These are phyloP conservation scores for Glycyrrhiza uralensis DNA, from an alignment of 306 rosid species.

Conservation along the genomic window DNA sequence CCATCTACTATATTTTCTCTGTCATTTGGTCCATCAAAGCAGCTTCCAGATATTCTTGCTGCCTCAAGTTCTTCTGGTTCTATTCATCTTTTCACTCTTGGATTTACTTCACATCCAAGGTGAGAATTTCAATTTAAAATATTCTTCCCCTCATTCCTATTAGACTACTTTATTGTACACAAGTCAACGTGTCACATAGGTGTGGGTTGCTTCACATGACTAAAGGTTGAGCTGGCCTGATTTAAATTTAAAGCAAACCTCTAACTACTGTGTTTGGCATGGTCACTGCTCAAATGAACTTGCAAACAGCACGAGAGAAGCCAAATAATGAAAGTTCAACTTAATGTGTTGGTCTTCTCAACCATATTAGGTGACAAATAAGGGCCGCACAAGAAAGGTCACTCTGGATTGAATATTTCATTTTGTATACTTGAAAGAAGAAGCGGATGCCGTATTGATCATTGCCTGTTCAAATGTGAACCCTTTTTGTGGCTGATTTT, in stretches of 20 bases:
- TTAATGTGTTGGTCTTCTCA: background rate
- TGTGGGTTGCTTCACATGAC: constrained; percentile 8
- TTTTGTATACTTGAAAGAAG: background rate
- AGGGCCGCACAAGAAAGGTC: background rate
- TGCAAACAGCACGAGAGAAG: background rate
- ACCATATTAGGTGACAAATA: background rate
- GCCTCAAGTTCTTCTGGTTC: constrained; percentile 95
- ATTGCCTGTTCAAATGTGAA: background rate
- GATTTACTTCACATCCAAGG: constrained; percentile 67
- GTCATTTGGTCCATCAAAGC: constrained; percentile 78
- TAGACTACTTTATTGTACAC: constrained; percentile 3
- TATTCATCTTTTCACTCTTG: constrained; percentile 79
- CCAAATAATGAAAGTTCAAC: constrained; percentile 6
- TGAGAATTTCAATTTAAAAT: constrained; percentile 32
- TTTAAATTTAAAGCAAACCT: constrained; percentile 1
- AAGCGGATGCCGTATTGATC: background rate
- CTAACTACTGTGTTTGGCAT: background rate
- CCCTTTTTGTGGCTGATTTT: background rate
- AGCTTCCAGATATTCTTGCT: constrained; percentile 84
- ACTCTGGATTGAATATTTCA: background rate
- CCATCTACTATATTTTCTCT: constrained; percentile 82
- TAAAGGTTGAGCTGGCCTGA: background rate
- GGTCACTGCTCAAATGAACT: background rate
- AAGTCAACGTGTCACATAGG: constrained; percentile 11
- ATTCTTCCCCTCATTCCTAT: background rate